These are phyloP conservation scores for Lipomyces sp. DNA, from an alignment of 805 yeast genomes.

Conservation along the genomic window DNA sequence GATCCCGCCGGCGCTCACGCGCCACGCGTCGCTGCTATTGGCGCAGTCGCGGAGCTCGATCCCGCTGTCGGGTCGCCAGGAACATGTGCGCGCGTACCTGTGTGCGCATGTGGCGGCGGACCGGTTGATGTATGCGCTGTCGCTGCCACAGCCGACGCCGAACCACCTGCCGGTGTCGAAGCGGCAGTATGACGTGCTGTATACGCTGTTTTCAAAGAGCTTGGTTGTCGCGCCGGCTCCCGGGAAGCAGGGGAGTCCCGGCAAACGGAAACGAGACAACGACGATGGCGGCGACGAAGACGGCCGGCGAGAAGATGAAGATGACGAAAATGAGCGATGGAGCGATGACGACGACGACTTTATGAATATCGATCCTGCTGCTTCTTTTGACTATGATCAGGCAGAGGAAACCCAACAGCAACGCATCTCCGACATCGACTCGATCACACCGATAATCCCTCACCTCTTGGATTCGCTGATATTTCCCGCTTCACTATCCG, in stretches of 20 bases:
- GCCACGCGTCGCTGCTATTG: constrained; percentile 10
- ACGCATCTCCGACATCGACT: no score
- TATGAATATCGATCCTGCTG: no score
- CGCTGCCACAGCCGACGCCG: constrained; percentile 13
- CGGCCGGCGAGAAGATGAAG: constrained; percentile 1
- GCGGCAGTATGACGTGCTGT: constrained; percentile 14
- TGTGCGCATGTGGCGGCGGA: constrained; percentile 23
- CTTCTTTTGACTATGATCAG: no score
- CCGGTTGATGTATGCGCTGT: constrained; percentile 7
- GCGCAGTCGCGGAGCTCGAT: constrained; percentile 15
- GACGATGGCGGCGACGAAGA: neutral
- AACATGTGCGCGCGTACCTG: constrained; percentile 21
- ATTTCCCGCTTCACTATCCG: no score
- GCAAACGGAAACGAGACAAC: neutral
- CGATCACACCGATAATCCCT: no score
- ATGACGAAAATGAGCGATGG: neutral
- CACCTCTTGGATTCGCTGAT: no score
- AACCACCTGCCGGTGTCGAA: constrained; percentile 12
- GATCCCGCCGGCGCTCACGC: constrained; percentile 17
- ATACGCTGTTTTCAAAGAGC: constrained; percentile 7
- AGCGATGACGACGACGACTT: neutral
- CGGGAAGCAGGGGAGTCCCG: neutral
- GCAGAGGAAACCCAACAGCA: no score
- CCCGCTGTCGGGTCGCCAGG: constrained; percentile 13
- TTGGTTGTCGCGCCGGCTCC: constrained; percentile 1